Conservation (phyloP, 106 monocot species). For the Vanilla planifolia region DNA sequence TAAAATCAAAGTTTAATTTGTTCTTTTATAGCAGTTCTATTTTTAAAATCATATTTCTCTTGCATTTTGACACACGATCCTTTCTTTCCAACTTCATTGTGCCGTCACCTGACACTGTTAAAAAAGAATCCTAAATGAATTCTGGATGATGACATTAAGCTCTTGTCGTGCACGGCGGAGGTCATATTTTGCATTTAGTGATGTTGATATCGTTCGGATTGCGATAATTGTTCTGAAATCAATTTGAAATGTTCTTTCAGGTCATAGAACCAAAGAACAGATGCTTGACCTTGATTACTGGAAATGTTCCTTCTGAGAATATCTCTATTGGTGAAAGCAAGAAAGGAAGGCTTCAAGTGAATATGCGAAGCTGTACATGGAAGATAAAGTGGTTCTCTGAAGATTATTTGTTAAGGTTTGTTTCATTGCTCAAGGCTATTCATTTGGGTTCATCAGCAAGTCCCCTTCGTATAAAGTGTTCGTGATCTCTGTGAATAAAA, state of each 20-base stretch:
- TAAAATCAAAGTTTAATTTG: no score
- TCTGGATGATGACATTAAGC: no score
- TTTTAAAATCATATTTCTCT: no score
- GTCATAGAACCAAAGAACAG: slow-evolving; percentile 36
- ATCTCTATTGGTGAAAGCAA: neutral
- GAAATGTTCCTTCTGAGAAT: slow-evolving; percentile 7
- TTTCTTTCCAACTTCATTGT: no score
- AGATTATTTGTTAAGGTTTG: slow-evolving; percentile 51
- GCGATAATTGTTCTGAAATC: neutral
- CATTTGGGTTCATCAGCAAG: slow-evolving; percentile 18
- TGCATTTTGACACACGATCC: no score
- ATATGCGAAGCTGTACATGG: slow-evolving; percentile 26
- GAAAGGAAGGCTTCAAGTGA: neutral
- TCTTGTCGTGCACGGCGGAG: no score
- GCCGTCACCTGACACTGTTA: no score
- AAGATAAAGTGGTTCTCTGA: slow-evolving; percentile 68
- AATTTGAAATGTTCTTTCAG: no score
- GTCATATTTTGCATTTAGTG: no score
- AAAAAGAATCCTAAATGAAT: no score
- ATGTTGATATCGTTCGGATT: no score
- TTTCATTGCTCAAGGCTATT: slow-evolving; percentile 50
- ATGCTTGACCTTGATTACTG: slow-evolving; percentile 40
- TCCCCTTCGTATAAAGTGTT: slow-evolving; percentile 47
- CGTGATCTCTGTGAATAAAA: slow-evolving; percentile 22
- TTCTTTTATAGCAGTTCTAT: no score